Evolutionary conservation across 129 eudicot species (phyloP).

Genomic region (Flaveria robusta): DNA sequence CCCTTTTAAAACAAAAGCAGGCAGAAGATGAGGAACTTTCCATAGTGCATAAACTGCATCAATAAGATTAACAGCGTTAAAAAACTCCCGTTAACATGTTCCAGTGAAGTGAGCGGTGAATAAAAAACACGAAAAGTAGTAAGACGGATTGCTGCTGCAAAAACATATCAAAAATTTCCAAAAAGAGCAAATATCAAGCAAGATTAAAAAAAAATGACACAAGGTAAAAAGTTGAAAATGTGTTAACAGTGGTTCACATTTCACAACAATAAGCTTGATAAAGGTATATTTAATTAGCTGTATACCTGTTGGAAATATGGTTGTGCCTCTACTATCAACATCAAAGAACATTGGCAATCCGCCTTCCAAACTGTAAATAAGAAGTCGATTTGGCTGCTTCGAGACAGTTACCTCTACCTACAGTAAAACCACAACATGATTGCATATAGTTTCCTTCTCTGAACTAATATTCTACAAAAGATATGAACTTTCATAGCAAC

Average conservation of each 20-base stretch:
- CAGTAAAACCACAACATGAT: constrained; percentile 9
- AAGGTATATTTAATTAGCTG: not conserved
- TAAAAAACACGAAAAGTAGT: not conserved
- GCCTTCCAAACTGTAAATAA: constrained; percentile 86
- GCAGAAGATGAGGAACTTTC: constrained; percentile 87
- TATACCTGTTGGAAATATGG: constrained; percentile 80
- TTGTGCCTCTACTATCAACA: constrained; percentile 77
- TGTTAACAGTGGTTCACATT: too few species aligned
- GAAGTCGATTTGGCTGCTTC: constrained; percentile 83
- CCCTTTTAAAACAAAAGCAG: constrained; percentile 81
- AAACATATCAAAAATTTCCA: not conserved
- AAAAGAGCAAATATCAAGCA: not conserved
- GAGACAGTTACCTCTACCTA: constrained; percentile 85
- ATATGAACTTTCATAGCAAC: not conserved
- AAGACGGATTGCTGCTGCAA: not conserved
- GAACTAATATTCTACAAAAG: not conserved
- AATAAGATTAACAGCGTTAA: constrained; percentile 9
- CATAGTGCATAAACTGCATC: constrained; percentile 77
- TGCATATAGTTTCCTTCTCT: not conserved
- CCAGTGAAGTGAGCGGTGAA: not conserved
- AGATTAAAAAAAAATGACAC: not conserved
- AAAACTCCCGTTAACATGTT: not conserved
- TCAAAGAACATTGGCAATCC: constrained; percentile 81
- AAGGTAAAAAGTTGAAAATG: not conserved
- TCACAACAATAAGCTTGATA: not conserved